Evolutionary conservation across 2,329 filamentous ascomycete genomes (phyloP), one percentile per base, ranked within the genome.

Genomic region (Stachybotrys chlorohalonatus): DNA sequence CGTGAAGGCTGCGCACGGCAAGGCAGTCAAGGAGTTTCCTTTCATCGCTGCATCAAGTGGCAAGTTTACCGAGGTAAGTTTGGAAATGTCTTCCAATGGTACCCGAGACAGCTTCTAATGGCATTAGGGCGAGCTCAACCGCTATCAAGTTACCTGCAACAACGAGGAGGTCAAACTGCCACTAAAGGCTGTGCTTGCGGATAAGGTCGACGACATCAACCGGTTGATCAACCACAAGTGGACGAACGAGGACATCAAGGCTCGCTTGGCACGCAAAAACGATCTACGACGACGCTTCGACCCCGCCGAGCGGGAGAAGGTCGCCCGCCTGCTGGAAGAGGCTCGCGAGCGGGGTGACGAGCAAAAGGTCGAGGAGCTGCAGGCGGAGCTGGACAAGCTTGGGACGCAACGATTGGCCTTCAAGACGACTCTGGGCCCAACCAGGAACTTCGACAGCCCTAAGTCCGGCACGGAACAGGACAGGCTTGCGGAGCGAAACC

Each of bases 11-110:
- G 85, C 90, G 7, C 88, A 95, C 66, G 94, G 94, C 49, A 91
- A 92, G 63, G 80, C 88, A 0, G 82, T 90, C 65, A 87, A 87
- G 67, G 85, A 92, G 42, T 96, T 91, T 73, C 91, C 92, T 5
- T 96, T 97, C 70, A 86, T 94, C 58, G 86, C 87, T 58, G 92
- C 93, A 66, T 97, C 94, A 0, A 92, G 96, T 68, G 84, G 85
- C 52, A 77, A 80, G 47, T 89, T 97, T 65, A 89, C 87, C n/a
- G 90, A 94, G 70, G 87, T 90, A 75, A 59, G 78, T 56, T 15
- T 13, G n/a, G 24, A 11, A 7, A 8, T 3, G 16, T 6, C 36
- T 42, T 2, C 36, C 3, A 9, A 42, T 13, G 9, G 36, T 13
- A 13, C 36, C 13, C 24, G 36, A 3, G 13, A 13, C 36, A 42